Percentiles rank a stretch among this genome's conserved stretches.
These are phyloP conservation scores for Aspergillus bertholletiae DNA, from an alignment of 495 filamentous ascomycete species.

Conservation along the genomic window DNA sequence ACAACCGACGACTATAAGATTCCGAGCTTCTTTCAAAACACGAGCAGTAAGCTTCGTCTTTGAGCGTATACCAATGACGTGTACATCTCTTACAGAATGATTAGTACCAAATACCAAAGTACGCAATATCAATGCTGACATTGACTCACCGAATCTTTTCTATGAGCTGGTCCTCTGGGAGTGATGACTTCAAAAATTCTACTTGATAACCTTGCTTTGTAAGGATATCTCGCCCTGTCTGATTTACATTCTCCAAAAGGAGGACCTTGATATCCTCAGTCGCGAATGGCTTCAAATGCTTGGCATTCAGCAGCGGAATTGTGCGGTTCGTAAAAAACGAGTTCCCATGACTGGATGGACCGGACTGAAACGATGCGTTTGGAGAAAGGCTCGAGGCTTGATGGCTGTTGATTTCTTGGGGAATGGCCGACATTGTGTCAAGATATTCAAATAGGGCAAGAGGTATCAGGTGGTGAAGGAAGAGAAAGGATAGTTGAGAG, in stretches of 20 bases:
- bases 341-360: slow-evolving; percentile 45
- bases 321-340: slow-evolving; percentile 28
- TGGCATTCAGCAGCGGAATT: slow-evolving; percentile 46
- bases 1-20: slow-evolving; percentile 92
- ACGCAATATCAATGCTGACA: background rate
- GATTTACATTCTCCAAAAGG: slow-evolving; percentile 92
- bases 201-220: slow-evolving; percentile 91
- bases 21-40: slow-evolving; percentile 84
- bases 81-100: slow-evolving; percentile 65
- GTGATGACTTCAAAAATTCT: slow-evolving; percentile 80
- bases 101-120: background rate
- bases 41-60: slow-evolving; percentile 91
- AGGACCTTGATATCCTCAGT: slow-evolving; percentile 95
- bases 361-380: slow-evolving; percentile 60
- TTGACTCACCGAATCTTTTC: slow-evolving; percentile 84
- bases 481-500: background rate
- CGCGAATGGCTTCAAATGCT: slow-evolving; percentile 92
- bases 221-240: slow-evolving; percentile 80
- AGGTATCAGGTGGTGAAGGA: background rate
- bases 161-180: slow-evolving; percentile 90
- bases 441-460: background rate
- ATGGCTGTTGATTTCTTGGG: slow-evolving; percentile 30
- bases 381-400: slow-evolving; percentile 48
- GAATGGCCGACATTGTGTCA: slow-evolving; percentile 13
- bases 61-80: slow-evolving; percentile 96